Evolutionary conservation across 768 basidiomycete genomes (phyloP), one percentile per base, ranked within the genome.

Genomic region (Crepidotus variabilis): DNA sequence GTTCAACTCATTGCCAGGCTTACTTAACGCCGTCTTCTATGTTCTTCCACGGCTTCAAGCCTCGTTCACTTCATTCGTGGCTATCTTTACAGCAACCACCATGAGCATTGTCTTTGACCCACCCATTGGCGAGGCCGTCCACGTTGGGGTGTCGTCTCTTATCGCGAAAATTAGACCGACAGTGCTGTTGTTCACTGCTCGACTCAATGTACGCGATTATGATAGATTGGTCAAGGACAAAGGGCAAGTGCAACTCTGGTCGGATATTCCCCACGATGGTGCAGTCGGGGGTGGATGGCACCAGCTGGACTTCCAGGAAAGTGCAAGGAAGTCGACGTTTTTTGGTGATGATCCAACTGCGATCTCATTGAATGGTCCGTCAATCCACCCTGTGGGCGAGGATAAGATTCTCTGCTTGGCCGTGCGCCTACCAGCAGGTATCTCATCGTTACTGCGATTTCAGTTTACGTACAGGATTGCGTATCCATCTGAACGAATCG

Each of bases 381-480:
- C 24, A 14, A 24, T 48, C n/a, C 9, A n/a, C n/a, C 35, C 50
- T 20, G 36, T 3, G 6, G 32, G 21, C 47, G 48, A 57, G 20
- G 32, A 47, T 23, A 50, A 54, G 13, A 43, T 33, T 33, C 58
- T 56, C 11, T 35, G 24, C 45, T 56, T 60, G 51, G 13, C 35
- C 46, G 45, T 59, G 43, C 33, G 54, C 48, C 7, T 61, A 3
- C 58, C 58, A 21, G 24, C 60, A 16, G 32, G 49, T 46, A 21
- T 36, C 8, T 22, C 34, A 50, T 10, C 53, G 33, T 45, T 48
- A 43, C 36, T 45, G 22, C 32, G 50, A 11, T 78, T 71, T 58
- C 72, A 72, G 16, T 80, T 76, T 65, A 84, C 82, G 0, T 84
- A 82, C 63, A 75, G 82, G 36, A 52, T 84, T 18, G 54, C 74